Base-by-base conservation (phyloP, 257 asterid genomes). In the Solanum chaucha region DNA sequence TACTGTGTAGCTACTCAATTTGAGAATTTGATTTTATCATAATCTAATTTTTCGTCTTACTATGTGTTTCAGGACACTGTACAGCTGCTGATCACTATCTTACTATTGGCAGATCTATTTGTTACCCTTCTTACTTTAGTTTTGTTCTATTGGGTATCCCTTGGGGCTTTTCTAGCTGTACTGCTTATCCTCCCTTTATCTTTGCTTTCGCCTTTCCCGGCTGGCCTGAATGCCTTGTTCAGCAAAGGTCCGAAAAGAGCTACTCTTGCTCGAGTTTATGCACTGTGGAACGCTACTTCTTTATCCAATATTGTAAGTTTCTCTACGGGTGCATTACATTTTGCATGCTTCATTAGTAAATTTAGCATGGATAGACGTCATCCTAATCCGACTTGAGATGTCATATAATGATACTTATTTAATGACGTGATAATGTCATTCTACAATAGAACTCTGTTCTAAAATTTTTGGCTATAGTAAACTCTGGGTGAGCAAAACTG, bases 181-280 rank as follows among this genome's bases (percentile, higher is more conserved):
- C 94, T 96, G 88, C 98, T 96, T 84, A 89, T 96, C 91, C 99
- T 96, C 86, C 99, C 99, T 83, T 92, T 96, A 75, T 96, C 99
- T 2, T 89, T 96, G 92, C 98, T 96, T 91, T 96, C 98, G 48
- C 98, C 99, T 34, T 94, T 95, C 87, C 98, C 96, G 77, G 99
- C 99, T 55, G 99, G 99, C 88, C 90, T 96, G 92, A 96, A 95
- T 91, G 97, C 98, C 89, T 90, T 96, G 78, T 96, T 96, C 90
- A 94, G 97, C 88, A 93, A 92, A 91, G 98, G 98, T 84, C 97
- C 97, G 59, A 92, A 96, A 89, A 94, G 95, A 92, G 95, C 97
- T 87, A 91, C 97, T 80, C 98, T 96, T 90, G 95, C 97, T 89
- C 97, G 99, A 61, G 93, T 96, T 86, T 95, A 94, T 90, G 96